Conservation (phyloP, 352 stramenopile genomes). For the Phytophthora pini region DNA sequence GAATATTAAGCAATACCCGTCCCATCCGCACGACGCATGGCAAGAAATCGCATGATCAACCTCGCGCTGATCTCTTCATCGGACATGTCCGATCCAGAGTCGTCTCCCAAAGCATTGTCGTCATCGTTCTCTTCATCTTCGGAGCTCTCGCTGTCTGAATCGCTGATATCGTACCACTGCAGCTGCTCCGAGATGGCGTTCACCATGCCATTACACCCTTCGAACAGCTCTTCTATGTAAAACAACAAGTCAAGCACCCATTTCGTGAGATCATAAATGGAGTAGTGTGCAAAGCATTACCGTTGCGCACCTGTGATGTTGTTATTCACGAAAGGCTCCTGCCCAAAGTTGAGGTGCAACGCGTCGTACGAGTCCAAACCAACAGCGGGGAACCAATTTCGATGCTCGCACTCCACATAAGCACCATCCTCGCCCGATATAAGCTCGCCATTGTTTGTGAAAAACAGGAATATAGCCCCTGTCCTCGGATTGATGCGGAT, state of each 20-base stretch:
- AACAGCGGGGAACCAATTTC: slow-evolving; percentile 80
- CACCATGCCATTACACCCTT: slow-evolving; percentile 35
- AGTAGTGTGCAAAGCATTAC: background rate
- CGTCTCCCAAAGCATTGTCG: slow-evolving; percentile 18
- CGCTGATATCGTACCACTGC: slow-evolving; percentile 69
- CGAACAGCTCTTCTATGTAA: slow-evolving; percentile 33
- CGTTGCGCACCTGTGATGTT: slow-evolving; percentile 27
- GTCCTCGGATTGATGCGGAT: slow-evolving; percentile 26
- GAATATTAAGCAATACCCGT: slow-evolving; percentile 18
- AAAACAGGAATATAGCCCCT: slow-evolving; percentile 55
- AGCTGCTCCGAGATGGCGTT: slow-evolving; percentile 39
- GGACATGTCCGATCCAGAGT: slow-evolving; percentile 28
- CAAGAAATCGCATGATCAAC: slow-evolving; percentile 38
- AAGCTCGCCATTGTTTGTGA: slow-evolving; percentile 75
- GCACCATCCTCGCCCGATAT: slow-evolving; percentile 44
- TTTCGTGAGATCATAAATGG: background rate
- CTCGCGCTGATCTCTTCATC: slow-evolving; percentile 36
- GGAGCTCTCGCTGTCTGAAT: slow-evolving; percentile 40
- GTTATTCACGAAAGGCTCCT: slow-evolving; percentile 66
- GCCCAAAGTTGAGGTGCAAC: slow-evolving; percentile 88
- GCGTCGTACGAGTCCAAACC: slow-evolving; percentile 84
- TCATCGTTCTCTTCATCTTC: slow-evolving; percentile 27
- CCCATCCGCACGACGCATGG: slow-evolving; percentile 32
- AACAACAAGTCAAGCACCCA: background rate
- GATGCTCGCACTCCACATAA: slow-evolving; percentile 55